Base-by-base conservation (phyloP, 2,329 filamentous ascomycete genomes). In the Fusarium mexicanum region DNA sequence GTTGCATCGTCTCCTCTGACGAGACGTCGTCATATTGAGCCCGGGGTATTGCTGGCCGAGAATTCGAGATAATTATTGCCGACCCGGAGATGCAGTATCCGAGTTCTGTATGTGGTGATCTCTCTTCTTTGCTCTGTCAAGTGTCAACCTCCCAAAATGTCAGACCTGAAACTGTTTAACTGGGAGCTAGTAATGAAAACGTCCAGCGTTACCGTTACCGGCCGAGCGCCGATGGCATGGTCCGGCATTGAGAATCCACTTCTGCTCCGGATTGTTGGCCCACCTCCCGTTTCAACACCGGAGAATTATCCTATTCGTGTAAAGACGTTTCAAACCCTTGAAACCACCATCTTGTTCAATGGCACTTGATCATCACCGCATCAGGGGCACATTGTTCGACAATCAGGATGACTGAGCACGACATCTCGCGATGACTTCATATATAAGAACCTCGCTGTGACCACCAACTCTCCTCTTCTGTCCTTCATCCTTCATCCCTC, bases 291-390 rank as follows among this genome's bases (percentile, higher is more conserved):
- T 74, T 72, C 63, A 44, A 20, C 38, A 14, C 18, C 73, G 75
- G 75, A 73, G 73, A 77, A 77, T 67, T 73, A 43, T 76, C 41
- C 48, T 38, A 76, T 77, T 77, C 69, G 75, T 77, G 75, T 64
- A 66, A 77, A 50, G 47, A 61, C 47, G 37, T 69, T 69, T 71
- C 46, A 31, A 33, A 60, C 53, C 67, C 66, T 54, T 43, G 43
- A 14, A 37, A 66, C 44, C 35, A 54, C 29, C 41, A 41, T 22
- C 63, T 63, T 64, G 43, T 46, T 46, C 24, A 38, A 43, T 35
- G 51, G 67, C 26, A 59, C 31, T 73, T 73, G 26, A 54, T 54
- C 61, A 60, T 64, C 55, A 48, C 60, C 20, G 37, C 48, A 51
- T 48, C 44, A 67, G 48, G 61, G 54, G 64, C 29, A 50, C 46